These are phyloP conservation scores for Sporothrix humicola DNA, from an alignment of 2,329 filamentous ascomycete species.

Conservation along the genomic window DNA sequence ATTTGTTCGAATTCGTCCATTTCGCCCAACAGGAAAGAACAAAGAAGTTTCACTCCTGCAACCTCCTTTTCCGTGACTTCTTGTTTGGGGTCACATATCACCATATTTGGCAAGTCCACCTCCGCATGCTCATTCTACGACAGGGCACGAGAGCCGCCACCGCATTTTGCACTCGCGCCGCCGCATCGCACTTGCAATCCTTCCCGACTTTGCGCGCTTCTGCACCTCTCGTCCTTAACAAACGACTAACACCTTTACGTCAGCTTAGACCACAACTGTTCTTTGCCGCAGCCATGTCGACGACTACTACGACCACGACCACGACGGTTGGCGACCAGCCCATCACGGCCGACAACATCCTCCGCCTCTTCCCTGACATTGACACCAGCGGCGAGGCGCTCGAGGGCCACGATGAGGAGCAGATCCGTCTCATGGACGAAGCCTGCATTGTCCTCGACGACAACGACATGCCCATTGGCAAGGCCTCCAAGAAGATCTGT, in stretches of 20 bases:
- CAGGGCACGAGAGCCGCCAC: conserved; percentile 28
- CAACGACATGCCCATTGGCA: conserved; percentile 90
- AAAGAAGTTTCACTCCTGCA: neutral
- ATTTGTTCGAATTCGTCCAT: too few relatives aligned
- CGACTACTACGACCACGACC: conserved; percentile 39
- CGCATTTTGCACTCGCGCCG: conserved; percentile 14
- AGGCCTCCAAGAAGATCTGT: conserved; percentile 98
- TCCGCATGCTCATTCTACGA: conserved; percentile 26
- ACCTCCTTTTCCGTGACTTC: neutral
- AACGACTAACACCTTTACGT: neutral
- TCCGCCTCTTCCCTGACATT: conserved; percentile 85
- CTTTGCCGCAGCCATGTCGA: conserved; percentile 34
- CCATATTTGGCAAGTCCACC: conserved; percentile 17
- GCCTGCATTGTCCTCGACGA: conserved; percentile 96
- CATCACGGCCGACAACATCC: conserved; percentile 85
- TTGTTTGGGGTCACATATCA: neutral
- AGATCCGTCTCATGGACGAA: conserved; percentile 98
- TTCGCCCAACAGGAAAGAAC: conserved; percentile 2
- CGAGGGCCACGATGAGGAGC: conserved; percentile 93
- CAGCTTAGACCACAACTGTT: neutral
- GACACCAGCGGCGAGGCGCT: conserved; percentile 75
- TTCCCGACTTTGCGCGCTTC: neutral
- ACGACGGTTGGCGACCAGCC: conserved; percentile 61
- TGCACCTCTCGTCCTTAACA: conserved; percentile 14
- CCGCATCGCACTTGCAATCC: conserved; percentile 6